A percentile compares a stretch with the other conserved stretches of the same genome.
Conservation (phyloP, 805 yeast species). For the Candida suzukii region DNA sequence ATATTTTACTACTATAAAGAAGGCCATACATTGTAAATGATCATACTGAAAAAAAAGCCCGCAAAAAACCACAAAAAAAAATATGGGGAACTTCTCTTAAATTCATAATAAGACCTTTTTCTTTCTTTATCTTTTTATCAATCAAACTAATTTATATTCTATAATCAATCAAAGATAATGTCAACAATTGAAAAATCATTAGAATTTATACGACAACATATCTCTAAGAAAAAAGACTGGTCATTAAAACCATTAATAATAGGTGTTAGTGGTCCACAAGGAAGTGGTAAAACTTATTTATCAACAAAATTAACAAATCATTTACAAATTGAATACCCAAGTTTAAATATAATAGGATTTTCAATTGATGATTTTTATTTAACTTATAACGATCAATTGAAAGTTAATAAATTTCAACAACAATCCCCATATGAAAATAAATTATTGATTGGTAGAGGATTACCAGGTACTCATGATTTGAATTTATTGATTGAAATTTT, state of each 20-base stretch:
- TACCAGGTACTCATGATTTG: constrained; percentile 92
- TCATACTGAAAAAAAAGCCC: too few species aligned
- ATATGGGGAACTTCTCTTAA: too few species aligned
- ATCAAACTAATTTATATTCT: too few species aligned
- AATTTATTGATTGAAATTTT: constrained; percentile 33
- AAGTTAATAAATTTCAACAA: constrained; percentile 20
- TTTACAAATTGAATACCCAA: constrained; percentile 29
- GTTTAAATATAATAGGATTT: constrained; percentile 35
- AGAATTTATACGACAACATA: not conserved
- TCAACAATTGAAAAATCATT: too few species aligned
- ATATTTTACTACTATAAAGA: too few species aligned
- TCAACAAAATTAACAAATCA: constrained; percentile 32
- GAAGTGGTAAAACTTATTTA: constrained; percentile 66
- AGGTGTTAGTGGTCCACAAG: constrained; percentile 70
- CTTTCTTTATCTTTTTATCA: too few species aligned
- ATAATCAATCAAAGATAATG: too few species aligned
- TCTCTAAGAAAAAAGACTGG: not conserved
- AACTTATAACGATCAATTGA: constrained; percentile 54
- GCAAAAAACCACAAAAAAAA: too few species aligned
- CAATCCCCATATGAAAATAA: constrained; percentile 12
- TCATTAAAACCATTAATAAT: constrained; percentile 29
- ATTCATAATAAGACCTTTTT: too few species aligned
- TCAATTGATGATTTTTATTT: constrained; percentile 88
- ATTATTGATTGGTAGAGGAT: constrained; percentile 69
- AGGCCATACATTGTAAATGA: too few species aligned